A percentile compares a stretch with the other conserved stretches of the same genome.
These are phyloP conservation scores for Kazachstania sp. DNA, from an alignment of 1,139 yeast species.

Conservation along the genomic window DNA sequence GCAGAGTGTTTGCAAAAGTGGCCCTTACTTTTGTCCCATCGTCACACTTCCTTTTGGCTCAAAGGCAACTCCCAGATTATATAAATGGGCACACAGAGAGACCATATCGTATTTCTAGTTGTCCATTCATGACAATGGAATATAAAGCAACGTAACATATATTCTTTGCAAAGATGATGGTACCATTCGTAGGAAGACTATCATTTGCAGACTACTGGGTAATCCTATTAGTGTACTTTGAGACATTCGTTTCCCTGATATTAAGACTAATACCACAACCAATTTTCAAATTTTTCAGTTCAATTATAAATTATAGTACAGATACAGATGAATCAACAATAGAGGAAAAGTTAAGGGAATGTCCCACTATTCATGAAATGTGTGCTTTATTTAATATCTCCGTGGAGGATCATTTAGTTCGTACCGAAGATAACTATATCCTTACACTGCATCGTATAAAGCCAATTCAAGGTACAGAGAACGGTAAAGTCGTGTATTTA, in stretches of 20 bases:
- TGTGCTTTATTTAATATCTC: constrained; percentile 54
- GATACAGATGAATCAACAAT: constrained; percentile 25
- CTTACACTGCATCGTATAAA: constrained; percentile 46
- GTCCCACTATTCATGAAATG: constrained; percentile 54
- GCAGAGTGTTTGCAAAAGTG: no score
- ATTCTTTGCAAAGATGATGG: not conserved
- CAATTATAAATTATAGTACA: constrained; percentile 17
- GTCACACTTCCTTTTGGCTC: no score
- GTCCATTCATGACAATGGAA: no score
- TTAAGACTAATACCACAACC: constrained; percentile 27
- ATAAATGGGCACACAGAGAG: no score
- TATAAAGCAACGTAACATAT: no score
- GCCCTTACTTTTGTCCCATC: no score
- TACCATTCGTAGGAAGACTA: constrained; percentile 29
- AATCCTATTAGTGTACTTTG: constrained; percentile 30
- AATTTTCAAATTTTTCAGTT: constrained; percentile 17
- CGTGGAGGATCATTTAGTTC: constrained; percentile 53
- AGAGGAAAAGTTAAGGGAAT: constrained; percentile 31
- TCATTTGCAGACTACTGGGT: constrained; percentile 32
- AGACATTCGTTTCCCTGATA: constrained; percentile 28
- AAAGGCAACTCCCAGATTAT: no score
- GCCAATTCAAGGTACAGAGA: constrained; percentile 32
- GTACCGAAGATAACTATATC: constrained; percentile 46
- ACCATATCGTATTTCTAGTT: no score
- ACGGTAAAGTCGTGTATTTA: constrained; percentile 54